Evolutionary conservation across 1,284 basidiomycete species (phyloP).

Genomic region (Tilletia indica): DNA sequence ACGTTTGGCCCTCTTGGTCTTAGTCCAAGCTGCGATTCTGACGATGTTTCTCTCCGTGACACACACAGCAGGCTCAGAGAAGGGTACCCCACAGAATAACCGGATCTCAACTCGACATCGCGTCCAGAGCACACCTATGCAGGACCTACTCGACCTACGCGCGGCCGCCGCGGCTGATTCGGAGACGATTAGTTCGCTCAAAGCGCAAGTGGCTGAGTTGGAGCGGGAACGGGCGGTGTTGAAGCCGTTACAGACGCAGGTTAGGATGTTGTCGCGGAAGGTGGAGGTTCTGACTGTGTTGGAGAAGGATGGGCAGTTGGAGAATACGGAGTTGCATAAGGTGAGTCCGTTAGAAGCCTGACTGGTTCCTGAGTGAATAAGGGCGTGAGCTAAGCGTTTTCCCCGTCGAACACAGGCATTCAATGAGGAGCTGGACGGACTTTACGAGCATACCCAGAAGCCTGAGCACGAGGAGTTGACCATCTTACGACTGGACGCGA

Average conservation of each 20-base stretch:
- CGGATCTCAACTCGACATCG: background rate
- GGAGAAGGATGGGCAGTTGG: constrained; percentile 48
- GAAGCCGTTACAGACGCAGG: constrained; percentile 27
- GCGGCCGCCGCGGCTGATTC: constrained; percentile 27
- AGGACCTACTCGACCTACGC: constrained; percentile 22
- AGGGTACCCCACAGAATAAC: background rate
- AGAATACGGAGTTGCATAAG: constrained; percentile 53
- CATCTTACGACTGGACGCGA: constrained; percentile 35
- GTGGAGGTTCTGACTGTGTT: constrained; percentile 45
- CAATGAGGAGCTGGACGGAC: constrained; percentile 52
- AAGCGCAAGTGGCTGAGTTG: background rate
- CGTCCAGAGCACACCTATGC: constrained; percentile 14
- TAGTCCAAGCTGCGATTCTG: background rate
- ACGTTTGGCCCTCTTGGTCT: background rate
- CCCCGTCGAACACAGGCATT: constrained; percentile 30
- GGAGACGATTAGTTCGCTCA: constrained; percentile 21
- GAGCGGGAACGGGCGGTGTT: constrained; percentile 13
- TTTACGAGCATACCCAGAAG: constrained; percentile 49
- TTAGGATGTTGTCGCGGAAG: constrained; percentile 39
- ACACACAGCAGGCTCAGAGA: background rate
- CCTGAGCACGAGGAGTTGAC: constrained; percentile 38
- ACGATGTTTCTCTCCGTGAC: background rate
- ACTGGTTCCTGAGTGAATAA: background rate
- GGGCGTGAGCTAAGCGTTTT: background rate
- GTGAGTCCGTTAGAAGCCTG: constrained; percentile 20